phyloP scores from a whole-genome alignment of 2,329 filamentous ascomycete species.

The Exophiala bonariae region DNA sequence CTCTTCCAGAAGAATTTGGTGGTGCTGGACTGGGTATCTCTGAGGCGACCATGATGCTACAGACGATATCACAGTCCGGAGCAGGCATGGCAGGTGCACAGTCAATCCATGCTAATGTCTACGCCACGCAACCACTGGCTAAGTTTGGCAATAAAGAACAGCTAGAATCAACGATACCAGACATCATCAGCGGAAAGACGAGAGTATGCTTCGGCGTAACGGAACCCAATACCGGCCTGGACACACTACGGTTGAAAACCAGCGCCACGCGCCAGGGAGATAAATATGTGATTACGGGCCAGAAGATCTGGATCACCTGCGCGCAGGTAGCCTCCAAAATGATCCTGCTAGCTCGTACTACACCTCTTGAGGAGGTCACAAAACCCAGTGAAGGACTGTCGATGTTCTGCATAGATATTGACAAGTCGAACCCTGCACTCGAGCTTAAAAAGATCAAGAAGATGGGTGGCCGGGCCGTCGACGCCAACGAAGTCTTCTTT shows the following conservation, averaged over 20 bases:
- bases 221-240: conserved; percentile 78
- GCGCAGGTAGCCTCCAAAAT: conserved; percentile 81
- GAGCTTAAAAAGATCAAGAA: conserved; percentile 74
- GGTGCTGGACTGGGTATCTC: conserved; percentile 73
- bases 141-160: conserved; percentile 70
- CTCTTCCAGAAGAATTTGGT: conserved; percentile 71
- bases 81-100: conserved; percentile 75
- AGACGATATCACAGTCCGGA: conserved; percentile 75
- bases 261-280: conserved; percentile 60
- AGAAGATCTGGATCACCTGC: conserved; percentile 89
- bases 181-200: conserved; percentile 70
- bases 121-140: conserved; percentile 70
- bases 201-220: conserved; percentile 80
- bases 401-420: conserved; percentile 77
- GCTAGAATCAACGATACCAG: conserved; percentile 63
- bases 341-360: conserved; percentile 78
- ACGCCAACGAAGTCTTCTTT: conserved; percentile 87
- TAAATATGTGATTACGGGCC: conserved; percentile 60
- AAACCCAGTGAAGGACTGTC: conserved; percentile 76
- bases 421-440: conserved; percentile 58
- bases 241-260: conserved; percentile 72
- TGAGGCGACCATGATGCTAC: conserved; percentile 85
- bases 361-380: conserved; percentile 63
- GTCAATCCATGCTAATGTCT: conserved; percentile 66
- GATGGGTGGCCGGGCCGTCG: conserved; percentile 80